Evolutionary conservation across 192 early-diverging fungal genomes (phyloP), one percentile per base, ranked within the genome.

Genomic region (Coemansia reversa): DNA sequence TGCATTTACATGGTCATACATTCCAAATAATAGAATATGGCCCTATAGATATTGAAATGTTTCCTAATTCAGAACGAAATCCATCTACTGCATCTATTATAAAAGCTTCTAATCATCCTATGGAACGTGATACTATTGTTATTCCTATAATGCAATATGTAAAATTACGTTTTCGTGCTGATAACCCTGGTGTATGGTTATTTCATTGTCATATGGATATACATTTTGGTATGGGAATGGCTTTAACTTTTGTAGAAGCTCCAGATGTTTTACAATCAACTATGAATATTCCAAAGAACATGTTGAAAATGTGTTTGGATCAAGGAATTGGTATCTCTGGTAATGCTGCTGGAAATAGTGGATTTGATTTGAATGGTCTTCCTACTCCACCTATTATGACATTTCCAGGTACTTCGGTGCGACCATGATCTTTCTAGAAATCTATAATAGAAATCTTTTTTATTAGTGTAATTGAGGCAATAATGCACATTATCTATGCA

Each of bases 121-220:
- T 86, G 12, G 72, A 84, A 19, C 84, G 93, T 60, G 93, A 94
- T 66, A 89, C 86, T 18, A 71, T 92, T 28, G 69, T 84, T 2
- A 66, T 92, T 2, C 87, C 86, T 12, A 69, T 58, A 20, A 58
- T 75, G n/a, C n/a, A n/a, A n/a, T n/a, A n/a, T n/a, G n/a, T n/a
- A n/a, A n/a, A n/a, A n/a, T n/a, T n/a, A n/a, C n/a, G n/a, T n/a
- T n/a, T n/a, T n/a, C n/a, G n/a, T n/a, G n/a, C n/a, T n/a, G n/a
- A n/a, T n/a, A n/a, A 94, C 67, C 89, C 90, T 18, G 92, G 91
- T 20, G 79, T 85, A 20, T 94, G 90, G 90, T 64, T 89, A 35
- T 82, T 93, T 75, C 93, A 93, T 75, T 94, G 93, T 75, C 93
- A 93, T 69, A 60, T 65, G 33, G 75, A 79, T 29, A 67, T 68